Conservation (phyloP, 768 basidiomycete species). For the Boletus tomentosulus region DNA sequence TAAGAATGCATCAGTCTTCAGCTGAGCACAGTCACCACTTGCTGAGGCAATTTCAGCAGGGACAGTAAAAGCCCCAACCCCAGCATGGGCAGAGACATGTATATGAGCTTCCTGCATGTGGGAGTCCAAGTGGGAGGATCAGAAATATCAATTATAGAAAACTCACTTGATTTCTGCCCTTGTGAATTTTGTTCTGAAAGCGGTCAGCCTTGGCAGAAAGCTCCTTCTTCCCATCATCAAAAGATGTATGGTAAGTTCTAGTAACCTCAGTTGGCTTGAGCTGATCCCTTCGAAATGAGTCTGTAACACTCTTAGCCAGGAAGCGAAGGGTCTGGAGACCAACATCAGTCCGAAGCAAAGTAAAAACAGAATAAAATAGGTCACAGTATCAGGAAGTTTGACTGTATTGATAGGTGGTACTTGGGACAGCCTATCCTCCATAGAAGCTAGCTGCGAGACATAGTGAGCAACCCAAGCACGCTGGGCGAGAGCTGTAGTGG, state of each 20-base stretch:
- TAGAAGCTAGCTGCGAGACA: constrained; percentile 18
- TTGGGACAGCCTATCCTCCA: constrained; percentile 20
- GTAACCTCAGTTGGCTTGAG: constrained; percentile 25
- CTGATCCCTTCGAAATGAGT: constrained; percentile 25
- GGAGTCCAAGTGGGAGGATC: not conserved
- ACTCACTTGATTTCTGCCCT: constrained; percentile 38
- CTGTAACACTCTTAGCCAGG: constrained; percentile 22
- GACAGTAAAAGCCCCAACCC: constrained; percentile 22
- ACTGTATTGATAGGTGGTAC: constrained; percentile 27
- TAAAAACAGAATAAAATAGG: not conserved
- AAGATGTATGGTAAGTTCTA: constrained; percentile 17
- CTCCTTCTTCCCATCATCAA: constrained; percentile 8
- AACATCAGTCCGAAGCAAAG: not conserved
- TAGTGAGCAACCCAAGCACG: constrained; percentile 33
- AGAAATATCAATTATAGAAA: not conserved
- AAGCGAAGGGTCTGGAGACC: constrained; percentile 22
- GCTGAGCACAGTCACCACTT: constrained; percentile 11
- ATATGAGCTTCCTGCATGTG: constrained; percentile 16
- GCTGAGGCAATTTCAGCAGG: constrained; percentile 16
- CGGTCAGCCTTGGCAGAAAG: constrained; percentile 22
- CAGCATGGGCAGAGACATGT: constrained; percentile 17
- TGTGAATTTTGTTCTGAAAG: constrained; percentile 28
- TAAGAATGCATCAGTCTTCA: constrained; percentile 24
- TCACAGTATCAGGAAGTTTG: constrained; percentile 22
- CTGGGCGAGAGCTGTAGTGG: constrained; percentile 21